Conservation (phyloP, 1,284 basidiomycete genomes). For the Apiotrichum gracile region DNA sequence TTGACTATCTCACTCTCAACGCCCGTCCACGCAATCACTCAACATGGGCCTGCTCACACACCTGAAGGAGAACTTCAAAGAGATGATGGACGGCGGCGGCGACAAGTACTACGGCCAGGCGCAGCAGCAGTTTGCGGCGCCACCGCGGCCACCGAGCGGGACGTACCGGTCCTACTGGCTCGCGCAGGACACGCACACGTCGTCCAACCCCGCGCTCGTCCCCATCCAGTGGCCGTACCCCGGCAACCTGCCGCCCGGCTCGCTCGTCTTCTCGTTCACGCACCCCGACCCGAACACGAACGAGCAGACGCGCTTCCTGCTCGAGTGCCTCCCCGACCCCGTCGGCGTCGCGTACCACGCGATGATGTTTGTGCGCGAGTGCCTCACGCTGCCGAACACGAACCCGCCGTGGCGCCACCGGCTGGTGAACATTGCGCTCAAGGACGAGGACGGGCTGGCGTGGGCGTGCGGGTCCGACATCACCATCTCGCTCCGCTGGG, state of each 20-base stretch:
- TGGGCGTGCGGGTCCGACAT: conserved; percentile 27
- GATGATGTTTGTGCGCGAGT: conserved; percentile 15
- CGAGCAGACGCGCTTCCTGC: conserved; percentile 24
- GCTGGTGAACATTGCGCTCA: conserved; percentile 22
- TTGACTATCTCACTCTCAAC: no score
- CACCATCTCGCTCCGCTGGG: conserved; percentile 27
- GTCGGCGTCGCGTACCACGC: conserved; percentile 27
- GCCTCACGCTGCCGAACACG: conserved; percentile 2
- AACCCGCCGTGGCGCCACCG: conserved; percentile 25
- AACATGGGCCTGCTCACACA: no score
- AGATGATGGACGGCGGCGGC: not conserved
- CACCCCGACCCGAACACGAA: conserved; percentile 9
- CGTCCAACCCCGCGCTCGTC: not conserved
- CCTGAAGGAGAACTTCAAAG: no score
- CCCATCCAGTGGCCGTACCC: conserved; percentile 1
- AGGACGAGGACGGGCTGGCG: conserved; percentile 28
- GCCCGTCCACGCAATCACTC: no score
- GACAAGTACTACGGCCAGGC: not conserved
- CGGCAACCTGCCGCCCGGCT: not conserved
- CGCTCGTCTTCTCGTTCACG: conserved; percentile 2
- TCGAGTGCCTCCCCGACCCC: conserved; percentile 29
- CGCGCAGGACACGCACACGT: not conserved
- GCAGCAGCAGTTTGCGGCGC: not conserved
- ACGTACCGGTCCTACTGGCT: conserved; percentile 1
- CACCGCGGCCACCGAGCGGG: not conserved